A percentile compares a stretch with the other conserved stretches of the same genome.
Evolutionary conservation across 768 basidiomycete genomes (phyloP).

Genomic region (Pleurotus salmoneostramineus): DNA sequence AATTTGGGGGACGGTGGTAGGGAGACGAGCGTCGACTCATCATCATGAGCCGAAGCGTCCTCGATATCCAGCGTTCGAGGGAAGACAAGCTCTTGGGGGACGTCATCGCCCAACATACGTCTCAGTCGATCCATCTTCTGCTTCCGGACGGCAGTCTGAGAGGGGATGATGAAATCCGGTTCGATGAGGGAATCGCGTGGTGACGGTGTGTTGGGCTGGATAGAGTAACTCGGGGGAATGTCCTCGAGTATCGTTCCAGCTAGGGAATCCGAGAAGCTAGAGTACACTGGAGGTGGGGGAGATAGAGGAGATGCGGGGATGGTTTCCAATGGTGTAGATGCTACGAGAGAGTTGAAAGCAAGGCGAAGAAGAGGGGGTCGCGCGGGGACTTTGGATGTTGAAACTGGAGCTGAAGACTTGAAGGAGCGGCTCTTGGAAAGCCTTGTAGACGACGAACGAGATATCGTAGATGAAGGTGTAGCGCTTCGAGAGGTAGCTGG

Average conservation of each 20-base stretch:
- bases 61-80: constrained; percentile 18
- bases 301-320: constrained; percentile 23
- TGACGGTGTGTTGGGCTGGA: constrained; percentile 17
- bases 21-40: background rate
- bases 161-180: constrained; percentile 37
- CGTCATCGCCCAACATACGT: constrained; percentile 57
- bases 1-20: background rate
- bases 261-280: constrained; percentile 2
- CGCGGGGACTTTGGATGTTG: constrained; percentile 3
- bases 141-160: constrained; percentile 36
- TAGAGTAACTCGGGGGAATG: constrained; percentile 7
- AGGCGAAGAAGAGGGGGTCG: constrained; percentile 17
- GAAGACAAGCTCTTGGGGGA: constrained; percentile 62
- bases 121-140: constrained; percentile 63
- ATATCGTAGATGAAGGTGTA: background rate
- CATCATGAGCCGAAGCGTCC: background rate
- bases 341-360: constrained; percentile 7
- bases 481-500: background rate
- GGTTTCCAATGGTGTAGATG: constrained; percentile 20
- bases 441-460: constrained; percentile 12
- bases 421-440: constrained; percentile 17
- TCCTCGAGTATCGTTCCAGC: background rate
- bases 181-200: constrained; percentile 19
- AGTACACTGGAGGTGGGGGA: constrained; percentile 13
- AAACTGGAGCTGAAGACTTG: constrained; percentile 15